Percentiles rank a stretch among this genome's conserved stretches.
phyloP scores from a whole-genome alignment of 2,329 filamentous ascomycete genomes.

The Epichloe hybrida region DNA sequence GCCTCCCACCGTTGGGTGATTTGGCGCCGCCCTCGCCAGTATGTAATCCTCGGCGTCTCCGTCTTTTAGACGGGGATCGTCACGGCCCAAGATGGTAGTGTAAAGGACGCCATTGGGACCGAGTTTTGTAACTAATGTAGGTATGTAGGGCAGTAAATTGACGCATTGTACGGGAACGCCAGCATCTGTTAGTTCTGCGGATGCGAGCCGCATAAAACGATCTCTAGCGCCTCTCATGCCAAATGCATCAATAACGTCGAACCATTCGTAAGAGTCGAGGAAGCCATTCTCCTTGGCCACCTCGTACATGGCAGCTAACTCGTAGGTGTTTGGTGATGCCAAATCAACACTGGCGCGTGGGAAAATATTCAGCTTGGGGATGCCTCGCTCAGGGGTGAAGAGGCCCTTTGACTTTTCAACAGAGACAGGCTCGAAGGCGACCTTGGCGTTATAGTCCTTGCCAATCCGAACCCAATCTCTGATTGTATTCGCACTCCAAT shows the following conservation, averaged over 20 bases:
- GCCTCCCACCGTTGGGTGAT: constrained; percentile 48
- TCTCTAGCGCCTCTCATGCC: constrained; percentile 64
- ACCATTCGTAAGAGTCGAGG: constrained; percentile 64
- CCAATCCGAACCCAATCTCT: constrained; percentile 53
- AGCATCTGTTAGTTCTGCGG: constrained; percentile 52
- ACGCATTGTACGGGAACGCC: constrained; percentile 75
- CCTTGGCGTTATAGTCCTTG: constrained; percentile 38
- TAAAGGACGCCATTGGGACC: constrained; percentile 64
- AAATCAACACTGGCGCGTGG: constrained; percentile 55
- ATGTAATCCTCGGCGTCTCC: constrained; percentile 55
- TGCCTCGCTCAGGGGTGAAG: constrained; percentile 36
- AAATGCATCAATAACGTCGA: constrained; percentile 63
- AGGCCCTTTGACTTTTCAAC: constrained; percentile 60
- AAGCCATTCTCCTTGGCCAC: constrained; percentile 53
- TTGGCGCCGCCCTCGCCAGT: constrained; percentile 45
- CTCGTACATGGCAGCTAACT: constrained; percentile 66
- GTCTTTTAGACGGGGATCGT: constrained; percentile 53
- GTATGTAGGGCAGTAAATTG: constrained; percentile 78
- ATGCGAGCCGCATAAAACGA: constrained; percentile 56
- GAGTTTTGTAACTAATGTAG: constrained; percentile 72
- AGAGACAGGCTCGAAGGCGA: constrained; percentile 85
- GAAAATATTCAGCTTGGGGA: constrained; percentile 35
- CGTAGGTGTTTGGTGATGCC: constrained; percentile 69
- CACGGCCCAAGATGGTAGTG: constrained; percentile 52
- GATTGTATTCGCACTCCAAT: constrained; percentile 60